Evolutionary conservation across 1,284 basidiomycete genomes (phyloP).

Genomic region (Heterobasidion irregulare): DNA sequence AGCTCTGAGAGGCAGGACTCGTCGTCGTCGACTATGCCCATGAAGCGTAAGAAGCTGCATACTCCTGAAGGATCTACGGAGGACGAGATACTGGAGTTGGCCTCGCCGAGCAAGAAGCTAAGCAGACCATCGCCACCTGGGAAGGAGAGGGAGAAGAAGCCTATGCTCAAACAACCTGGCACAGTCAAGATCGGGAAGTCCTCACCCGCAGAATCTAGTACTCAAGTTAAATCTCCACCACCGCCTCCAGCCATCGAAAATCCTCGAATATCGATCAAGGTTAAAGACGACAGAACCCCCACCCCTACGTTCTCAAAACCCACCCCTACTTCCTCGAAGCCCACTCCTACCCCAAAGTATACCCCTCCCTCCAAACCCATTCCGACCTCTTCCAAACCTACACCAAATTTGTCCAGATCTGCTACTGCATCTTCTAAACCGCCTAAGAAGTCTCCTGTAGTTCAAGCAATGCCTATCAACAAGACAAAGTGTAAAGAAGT

Average conservation of each 20-base stretch:
- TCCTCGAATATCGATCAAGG: conserved; percentile 11
- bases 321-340: conserved; percentile 1
- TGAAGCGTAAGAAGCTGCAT: conserved; percentile 11
- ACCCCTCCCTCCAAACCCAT: neutral
- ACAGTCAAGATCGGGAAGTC: conserved; percentile 16
- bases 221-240: conserved; percentile 1
- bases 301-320: neutral
- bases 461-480: conserved; percentile 45
- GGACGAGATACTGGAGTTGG: conserved; percentile 52
- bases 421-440: neutral
- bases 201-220: neutral
- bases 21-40: neutral
- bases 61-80: conserved; percentile 22
- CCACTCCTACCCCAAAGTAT: conserved; percentile 5
- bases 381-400: no score
- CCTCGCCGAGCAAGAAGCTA: conserved; percentile 58
- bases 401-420: no score
- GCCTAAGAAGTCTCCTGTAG: conserved; percentile 26
- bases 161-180: conserved; percentile 15
- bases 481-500: conserved; percentile 77
- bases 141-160: conserved; percentile 41
- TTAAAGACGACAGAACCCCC: conserved; percentile 13
- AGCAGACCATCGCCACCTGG: conserved; percentile 26
- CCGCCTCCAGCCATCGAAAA: neutral
- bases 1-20: conserved; percentile 14